Conservation (phyloP, 768 basidiomycete species). For the Agaricus blazei region DNA sequence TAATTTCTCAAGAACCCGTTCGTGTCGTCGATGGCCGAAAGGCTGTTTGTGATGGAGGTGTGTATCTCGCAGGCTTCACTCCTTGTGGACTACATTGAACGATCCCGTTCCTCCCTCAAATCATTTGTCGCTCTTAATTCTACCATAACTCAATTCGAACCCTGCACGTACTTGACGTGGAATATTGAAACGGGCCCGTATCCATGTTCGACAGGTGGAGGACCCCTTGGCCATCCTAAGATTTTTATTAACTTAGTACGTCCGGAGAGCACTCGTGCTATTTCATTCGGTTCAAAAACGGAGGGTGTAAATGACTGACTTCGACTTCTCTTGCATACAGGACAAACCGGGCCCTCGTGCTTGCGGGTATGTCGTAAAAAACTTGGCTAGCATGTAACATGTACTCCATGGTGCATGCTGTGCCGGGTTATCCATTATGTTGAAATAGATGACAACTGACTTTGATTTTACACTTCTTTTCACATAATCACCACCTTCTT, state of each 20-base stretch:
- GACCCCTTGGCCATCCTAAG: constrained; percentile 94
- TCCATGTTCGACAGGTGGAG: constrained; percentile 58
- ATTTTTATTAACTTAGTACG: constrained; percentile 92
- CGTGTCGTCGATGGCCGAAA: constrained; percentile 76
- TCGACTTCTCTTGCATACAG: constrained; percentile 29
- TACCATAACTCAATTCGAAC: constrained; percentile 3
- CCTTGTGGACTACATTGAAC: background rate
- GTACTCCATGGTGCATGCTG: background rate
- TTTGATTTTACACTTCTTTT: background rate
- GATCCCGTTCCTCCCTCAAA: background rate
- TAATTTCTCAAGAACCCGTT: constrained; percentile 83
- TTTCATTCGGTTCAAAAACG: background rate
- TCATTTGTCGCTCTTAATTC: background rate
- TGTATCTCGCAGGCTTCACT: constrained; percentile 23
- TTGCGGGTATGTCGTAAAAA: constrained; percentile 69
- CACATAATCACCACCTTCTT: background rate
- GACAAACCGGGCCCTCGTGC: constrained; percentile 84
- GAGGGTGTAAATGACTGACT: constrained; percentile 12
- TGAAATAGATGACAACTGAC: constrained; percentile 1
- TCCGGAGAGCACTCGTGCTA: constrained; percentile 10
- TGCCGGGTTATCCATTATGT: background rate
- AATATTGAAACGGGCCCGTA: constrained; percentile 3
- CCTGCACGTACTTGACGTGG: background rate
- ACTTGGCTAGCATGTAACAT: constrained; percentile 3
- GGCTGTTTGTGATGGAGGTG: constrained; percentile 95